These are phyloP conservation scores for Saturnispora sanitii DNA, from an alignment of 805 yeast genomes.

Conservation along the genomic window DNA sequence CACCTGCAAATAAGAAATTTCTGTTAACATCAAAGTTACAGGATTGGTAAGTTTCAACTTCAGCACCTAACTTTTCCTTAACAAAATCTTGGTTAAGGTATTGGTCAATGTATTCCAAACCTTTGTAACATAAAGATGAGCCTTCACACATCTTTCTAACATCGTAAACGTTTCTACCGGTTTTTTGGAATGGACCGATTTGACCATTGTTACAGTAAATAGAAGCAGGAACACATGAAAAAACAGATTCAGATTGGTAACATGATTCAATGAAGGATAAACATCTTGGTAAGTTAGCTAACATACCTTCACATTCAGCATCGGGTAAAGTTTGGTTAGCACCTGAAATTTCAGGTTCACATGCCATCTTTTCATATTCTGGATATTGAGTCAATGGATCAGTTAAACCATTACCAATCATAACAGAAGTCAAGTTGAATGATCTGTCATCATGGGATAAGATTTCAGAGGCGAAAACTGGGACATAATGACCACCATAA, in stretches of 20 bases:
- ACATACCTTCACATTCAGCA: constrained; percentile 62
- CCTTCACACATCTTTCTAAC: constrained; percentile 45
- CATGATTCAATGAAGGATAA: constrained; percentile 52
- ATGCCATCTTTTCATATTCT: constrained; percentile 87
- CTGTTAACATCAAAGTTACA: constrained; percentile 43
- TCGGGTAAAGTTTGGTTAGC: constrained; percentile 61
- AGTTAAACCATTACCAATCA: constrained; percentile 91
- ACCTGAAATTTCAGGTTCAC: constrained; percentile 68
- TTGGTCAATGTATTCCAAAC: constrained; percentile 37
- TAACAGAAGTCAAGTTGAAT: constrained; percentile 62
- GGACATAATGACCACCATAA: constrained; percentile 78
- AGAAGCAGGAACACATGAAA: constrained; percentile 55
- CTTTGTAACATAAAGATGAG: constrained; percentile 44
- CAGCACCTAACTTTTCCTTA: constrained; percentile 48
- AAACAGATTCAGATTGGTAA: constrained; percentile 47
- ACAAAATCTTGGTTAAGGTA: constrained; percentile 47
- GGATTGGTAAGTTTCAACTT: constrained; percentile 37
- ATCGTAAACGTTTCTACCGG: constrained; percentile 57
- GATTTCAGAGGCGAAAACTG: constrained; percentile 52
- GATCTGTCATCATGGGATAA: constrained; percentile 43
- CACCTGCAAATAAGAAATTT: constrained; percentile 49
- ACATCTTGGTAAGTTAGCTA: constrained; percentile 54
- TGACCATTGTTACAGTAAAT: constrained; percentile 54
- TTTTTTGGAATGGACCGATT: constrained; percentile 46
- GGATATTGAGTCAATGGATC: constrained; percentile 73